Conservation (phyloP, 306 rosid species). For the Malus fusca region DNA sequence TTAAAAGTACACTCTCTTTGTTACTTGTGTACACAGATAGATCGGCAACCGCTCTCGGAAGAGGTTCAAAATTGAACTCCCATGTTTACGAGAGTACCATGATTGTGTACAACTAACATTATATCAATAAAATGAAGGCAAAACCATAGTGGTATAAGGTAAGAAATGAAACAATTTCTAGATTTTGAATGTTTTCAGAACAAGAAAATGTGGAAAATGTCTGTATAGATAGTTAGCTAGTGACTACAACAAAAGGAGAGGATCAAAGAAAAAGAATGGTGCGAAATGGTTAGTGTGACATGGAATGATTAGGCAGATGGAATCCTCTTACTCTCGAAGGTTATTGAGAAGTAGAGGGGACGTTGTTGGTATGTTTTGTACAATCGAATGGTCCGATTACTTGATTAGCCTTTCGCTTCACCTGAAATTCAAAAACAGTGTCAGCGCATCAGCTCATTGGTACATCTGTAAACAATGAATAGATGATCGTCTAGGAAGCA, state of each 20-base stretch:
- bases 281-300: neutral
- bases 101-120: too few relatives aligned
- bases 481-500: constrained; percentile 1
- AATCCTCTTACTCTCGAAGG: neutral
- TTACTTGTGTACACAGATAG: too few relatives aligned
- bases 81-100: too few relatives aligned
- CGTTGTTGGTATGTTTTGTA: constrained; percentile 49
- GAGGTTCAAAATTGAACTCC: too few relatives aligned
- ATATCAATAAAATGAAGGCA: too few relatives aligned
- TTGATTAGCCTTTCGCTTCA: constrained; percentile 58
- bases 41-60: too few relatives aligned
- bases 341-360: constrained; percentile 25
- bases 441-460: neutral
- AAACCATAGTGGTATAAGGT: neutral
- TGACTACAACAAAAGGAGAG: neutral
- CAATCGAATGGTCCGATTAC: constrained; percentile 83
- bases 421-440: constrained; percentile 37
- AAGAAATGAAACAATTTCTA: neutral
- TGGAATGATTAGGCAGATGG: neutral
- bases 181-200: neutral
- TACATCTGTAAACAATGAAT: neutral
- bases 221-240: neutral
- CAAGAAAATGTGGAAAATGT: constrained; percentile 1
- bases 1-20: too few relatives aligned
- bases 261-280: neutral